Percentiles rank a stretch among this genome's conserved stretches.
These are phyloP conservation scores for Moelleriella libera DNA, from an alignment of 2,329 filamentous ascomycete genomes.

Conservation along the genomic window DNA sequence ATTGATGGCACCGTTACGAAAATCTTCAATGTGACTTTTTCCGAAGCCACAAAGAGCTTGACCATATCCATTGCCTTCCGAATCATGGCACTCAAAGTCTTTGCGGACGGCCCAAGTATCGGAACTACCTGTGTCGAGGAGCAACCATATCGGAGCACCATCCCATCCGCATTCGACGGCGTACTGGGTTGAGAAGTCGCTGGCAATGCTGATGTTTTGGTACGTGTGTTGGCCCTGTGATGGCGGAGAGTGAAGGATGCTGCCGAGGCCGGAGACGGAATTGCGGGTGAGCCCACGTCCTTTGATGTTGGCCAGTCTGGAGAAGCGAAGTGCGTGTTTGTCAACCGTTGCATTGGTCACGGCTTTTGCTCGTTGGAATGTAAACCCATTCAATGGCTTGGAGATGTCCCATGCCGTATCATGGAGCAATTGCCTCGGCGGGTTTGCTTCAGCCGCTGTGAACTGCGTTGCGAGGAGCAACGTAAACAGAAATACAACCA, in stretches of 20 bases:
- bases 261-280: constrained; percentile 15
- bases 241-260: constrained; percentile 7
- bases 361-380: constrained; percentile 19
- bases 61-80: constrained; percentile 14
- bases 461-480: constrained; percentile 5
- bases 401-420: constrained; percentile 16
- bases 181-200: constrained; percentile 26
- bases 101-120: constrained; percentile 33
- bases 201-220: constrained; percentile 24
- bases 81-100: constrained; percentile 27
- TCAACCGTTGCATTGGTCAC: constrained; percentile 13
- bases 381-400: constrained; percentile 21
- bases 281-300: constrained; percentile 10
- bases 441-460: not conserved
- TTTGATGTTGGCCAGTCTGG: constrained; percentile 18
- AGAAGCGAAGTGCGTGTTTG: constrained; percentile 13
- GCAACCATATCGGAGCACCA: constrained; percentile 21
- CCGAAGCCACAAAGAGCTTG: constrained; percentile 27
- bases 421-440: not conserved
- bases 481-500: not conserved
- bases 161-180: constrained; percentile 26
- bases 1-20: constrained; percentile 22
- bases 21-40: constrained; percentile 19
- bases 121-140: constrained; percentile 36
- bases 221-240: constrained; percentile 9